Percentiles rank a stretch among this genome's conserved stretches.
Evolutionary conservation across 495 filamentous ascomycete genomes (phyloP).

Genomic region (Neurospora sp.): DNA sequence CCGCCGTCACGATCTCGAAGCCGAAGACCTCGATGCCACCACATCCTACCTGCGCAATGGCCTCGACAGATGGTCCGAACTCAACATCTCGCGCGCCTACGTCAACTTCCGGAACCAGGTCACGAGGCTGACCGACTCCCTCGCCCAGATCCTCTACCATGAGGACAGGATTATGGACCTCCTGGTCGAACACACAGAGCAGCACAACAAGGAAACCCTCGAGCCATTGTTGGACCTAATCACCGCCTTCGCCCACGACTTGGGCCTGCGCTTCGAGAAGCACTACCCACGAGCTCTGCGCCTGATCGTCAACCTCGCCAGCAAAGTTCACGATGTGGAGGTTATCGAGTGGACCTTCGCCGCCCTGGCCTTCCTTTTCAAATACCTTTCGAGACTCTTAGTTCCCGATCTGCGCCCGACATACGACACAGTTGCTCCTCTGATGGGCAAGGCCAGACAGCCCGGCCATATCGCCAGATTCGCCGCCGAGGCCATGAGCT

Average conservation of each 20-base stretch:
- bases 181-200: constrained; percentile 67
- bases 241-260: constrained; percentile 82
- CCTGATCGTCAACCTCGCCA: constrained; percentile 49
- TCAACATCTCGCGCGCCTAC: constrained; percentile 79
- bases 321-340: constrained; percentile 48
- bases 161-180: constrained; percentile 72
- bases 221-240: constrained; percentile 80
- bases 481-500: constrained; percentile 89
- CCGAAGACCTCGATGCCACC: constrained; percentile 55
- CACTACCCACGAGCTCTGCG: constrained; percentile 65
- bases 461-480: constrained; percentile 81
- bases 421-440: constrained; percentile 69
- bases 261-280: constrained; percentile 80
- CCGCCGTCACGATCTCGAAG: constrained; percentile 70
- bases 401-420: constrained; percentile 77
- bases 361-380: constrained; percentile 91
- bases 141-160: constrained; percentile 84
- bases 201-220: constrained; percentile 60
- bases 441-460: constrained; percentile 74
- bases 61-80: constrained; percentile 78
- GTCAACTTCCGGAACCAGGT: constrained; percentile 62
- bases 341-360: constrained; percentile 95
- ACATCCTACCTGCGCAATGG: constrained; percentile 75
- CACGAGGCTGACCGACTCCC: constrained; percentile 69
- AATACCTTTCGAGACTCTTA: constrained; percentile 80